Percentiles rank a stretch among this genome's conserved stretches.
Conservation (phyloP, 2,329 filamentous ascomycete genomes). For the Ophiocordyceps camponoti-saundersi region DNA sequence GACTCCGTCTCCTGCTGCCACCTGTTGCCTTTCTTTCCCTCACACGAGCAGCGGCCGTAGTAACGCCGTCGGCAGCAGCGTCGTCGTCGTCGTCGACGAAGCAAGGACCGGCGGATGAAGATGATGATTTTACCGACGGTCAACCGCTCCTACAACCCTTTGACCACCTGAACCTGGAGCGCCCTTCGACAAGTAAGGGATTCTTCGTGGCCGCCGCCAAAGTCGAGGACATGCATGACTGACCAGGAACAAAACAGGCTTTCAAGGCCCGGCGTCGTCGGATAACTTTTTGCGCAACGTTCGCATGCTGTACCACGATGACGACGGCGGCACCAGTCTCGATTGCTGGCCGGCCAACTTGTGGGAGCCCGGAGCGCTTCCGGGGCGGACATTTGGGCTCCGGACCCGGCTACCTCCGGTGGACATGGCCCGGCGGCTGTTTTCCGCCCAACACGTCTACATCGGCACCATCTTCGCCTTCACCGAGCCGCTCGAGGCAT, state of each 20-base stretch:
- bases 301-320: conserved; percentile 15
- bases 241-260: conserved; percentile 6
- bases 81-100: background rate
- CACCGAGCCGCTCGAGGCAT: conserved; percentile 23
- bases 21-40: background rate
- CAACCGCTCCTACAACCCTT: conserved; percentile 16
- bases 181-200: conserved; percentile 9
- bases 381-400: conserved; percentile 9
- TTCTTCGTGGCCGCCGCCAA: conserved; percentile 1
- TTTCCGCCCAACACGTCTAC: conserved; percentile 34
- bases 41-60: background rate
- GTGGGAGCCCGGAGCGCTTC: conserved; percentile 16
- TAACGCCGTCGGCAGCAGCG: background rate
- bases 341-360: conserved; percentile 13
- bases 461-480: conserved; percentile 41
- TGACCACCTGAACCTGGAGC: conserved; percentile 15
- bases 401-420: conserved; percentile 26
- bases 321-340: conserved; percentile 13
- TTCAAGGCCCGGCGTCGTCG: conserved; percentile 19
- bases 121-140: conserved; percentile 14
- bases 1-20: background rate
- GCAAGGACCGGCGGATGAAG: conserved; percentile 6
- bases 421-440: conserved; percentile 31
- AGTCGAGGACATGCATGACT: background rate
- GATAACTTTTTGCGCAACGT: conserved; percentile 21